Evolutionary conservation across 2,329 filamentous ascomycete genomes (phyloP), one percentile per base, ranked within the genome.

Genomic region (Alternaria ethzedia): DNA sequence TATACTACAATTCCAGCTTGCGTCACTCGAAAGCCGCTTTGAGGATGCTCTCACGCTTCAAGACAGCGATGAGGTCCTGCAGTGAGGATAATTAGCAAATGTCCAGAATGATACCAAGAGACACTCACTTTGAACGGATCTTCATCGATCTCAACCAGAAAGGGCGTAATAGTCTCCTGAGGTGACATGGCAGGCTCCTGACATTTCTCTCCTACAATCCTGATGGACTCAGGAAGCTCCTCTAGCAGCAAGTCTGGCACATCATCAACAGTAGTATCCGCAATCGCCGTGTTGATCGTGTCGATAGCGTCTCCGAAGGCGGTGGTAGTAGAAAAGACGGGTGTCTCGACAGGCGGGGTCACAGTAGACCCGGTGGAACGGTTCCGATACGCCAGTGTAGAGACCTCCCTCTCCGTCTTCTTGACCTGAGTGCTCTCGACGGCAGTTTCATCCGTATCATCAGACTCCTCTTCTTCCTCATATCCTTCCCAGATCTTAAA

Each of bases 101-200:
- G 13, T n/a, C 7, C 30, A 30, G 15, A 17, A 41, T n/a, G 7
- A 36, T 3, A 26, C 21, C 5, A 7, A 7, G 13, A 30, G 12
- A 41, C 47, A 52, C 51, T 50, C 25, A 54, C 65, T 45, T 68
- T 65, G 57, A 68, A 66, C 15, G 61, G 63, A 41, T 68, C 65
- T 17, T 60, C 26, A 6, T 46, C 41, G 5, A 32, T 3, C 20
- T 56, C 43, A 10, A 15, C 28, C 25, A 23, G 3, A 20, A 44
- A 5, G 13, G 12, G 41, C 17, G 8, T 46, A 5, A 12, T n/a
- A 32, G 20, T 3, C 47, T 2, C 15, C 36, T 41, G 15, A 9
- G 36, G 1, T 41, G n/a, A 1, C 5, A 17, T 17, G 36, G 2
- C 9, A 2, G n/a, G 36, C 30, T 36, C 49, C 20, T 52, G 49